Evolutionary conservation across 164 flowering plant genomes (phyloP).

Genomic region (Cinnamomum chago): DNA sequence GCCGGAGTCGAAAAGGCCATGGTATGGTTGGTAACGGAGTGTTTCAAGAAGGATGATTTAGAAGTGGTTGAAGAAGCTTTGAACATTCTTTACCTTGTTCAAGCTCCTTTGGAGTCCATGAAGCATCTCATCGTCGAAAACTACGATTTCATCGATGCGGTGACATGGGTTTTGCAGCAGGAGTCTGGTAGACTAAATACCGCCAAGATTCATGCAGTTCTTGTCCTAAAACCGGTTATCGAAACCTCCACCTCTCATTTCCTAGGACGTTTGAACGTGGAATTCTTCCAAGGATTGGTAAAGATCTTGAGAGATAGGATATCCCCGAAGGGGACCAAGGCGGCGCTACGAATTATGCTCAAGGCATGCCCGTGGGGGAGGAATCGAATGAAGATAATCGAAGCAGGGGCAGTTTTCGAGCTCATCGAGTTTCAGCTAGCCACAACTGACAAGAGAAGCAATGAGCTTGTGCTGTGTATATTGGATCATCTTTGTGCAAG

Average conservation of each 20-base stretch:
- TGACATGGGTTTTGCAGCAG: conserved; percentile 34
- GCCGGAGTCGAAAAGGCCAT: conserved; percentile 37
- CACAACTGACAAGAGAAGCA: conserved; percentile 28
- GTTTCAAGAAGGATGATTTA: conserved; percentile 12
- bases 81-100: conserved; percentile 25
- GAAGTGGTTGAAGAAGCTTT: conserved; percentile 43
- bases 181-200: not conserved
- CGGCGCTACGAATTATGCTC: conserved; percentile 36
- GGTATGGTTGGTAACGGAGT: conserved; percentile 15
- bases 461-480: conserved; percentile 37
- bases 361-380: conserved; percentile 39
- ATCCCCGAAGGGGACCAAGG: conserved; percentile 28
- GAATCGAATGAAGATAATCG: conserved; percentile 42
- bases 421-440: conserved; percentile 53
- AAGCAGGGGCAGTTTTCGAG: conserved; percentile 47
- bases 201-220: conserved; percentile 31
- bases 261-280: conserved; percentile 31
- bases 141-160: conserved; percentile 26
- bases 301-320: conserved; percentile 20
- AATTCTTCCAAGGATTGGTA: conserved; percentile 38
- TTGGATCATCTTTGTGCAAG: conserved; percentile 42
- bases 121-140: conserved; percentile 9
- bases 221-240: conserved; percentile 28
- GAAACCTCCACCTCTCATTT: conserved; percentile 19
- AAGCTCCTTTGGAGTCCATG: conserved; percentile 10